A percentile compares a stretch with the other conserved stretches of the same genome.
These are phyloP conservation scores for Acrodontium crateriforme DNA, from an alignment of 2,329 filamentous ascomycete genomes.

Conservation along the genomic window DNA sequence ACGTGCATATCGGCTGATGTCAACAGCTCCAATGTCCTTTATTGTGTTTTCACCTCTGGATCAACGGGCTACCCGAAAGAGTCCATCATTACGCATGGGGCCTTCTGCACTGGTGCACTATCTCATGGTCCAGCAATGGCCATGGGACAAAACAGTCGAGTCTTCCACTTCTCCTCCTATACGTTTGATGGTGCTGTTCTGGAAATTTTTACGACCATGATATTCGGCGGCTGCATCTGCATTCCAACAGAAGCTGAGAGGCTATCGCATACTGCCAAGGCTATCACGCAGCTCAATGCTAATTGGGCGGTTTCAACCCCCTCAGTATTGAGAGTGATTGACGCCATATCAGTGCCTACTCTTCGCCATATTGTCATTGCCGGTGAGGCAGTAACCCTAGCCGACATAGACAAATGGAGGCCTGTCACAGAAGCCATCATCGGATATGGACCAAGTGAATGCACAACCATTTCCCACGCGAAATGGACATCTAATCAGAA, in stretches of 20 bases:
- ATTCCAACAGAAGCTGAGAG: constrained; percentile 28
- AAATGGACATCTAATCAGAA: no score
- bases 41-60: neutral
- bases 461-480: no score
- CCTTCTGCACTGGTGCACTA: neutral
- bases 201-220: constrained; percentile 15
- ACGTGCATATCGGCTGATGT: no score
- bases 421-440: neutral
- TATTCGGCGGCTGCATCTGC: constrained; percentile 34
- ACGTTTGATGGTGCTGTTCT: neutral
- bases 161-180: neutral
- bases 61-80: neutral
- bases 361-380: neutral
- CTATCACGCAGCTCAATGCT: neutral
- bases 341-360: neutral
- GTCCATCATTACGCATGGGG: neutral
- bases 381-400: neutral
- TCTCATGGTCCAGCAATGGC: neutral
- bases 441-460: neutral
- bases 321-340: neutral
- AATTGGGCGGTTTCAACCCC: neutral
- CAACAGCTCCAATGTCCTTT: no score
- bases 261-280: neutral
- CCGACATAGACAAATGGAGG: neutral
- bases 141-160: neutral